Evolutionary conservation across 1,284 basidiomycete genomes (phyloP).

Genomic region (Termitomyces sp.): DNA sequence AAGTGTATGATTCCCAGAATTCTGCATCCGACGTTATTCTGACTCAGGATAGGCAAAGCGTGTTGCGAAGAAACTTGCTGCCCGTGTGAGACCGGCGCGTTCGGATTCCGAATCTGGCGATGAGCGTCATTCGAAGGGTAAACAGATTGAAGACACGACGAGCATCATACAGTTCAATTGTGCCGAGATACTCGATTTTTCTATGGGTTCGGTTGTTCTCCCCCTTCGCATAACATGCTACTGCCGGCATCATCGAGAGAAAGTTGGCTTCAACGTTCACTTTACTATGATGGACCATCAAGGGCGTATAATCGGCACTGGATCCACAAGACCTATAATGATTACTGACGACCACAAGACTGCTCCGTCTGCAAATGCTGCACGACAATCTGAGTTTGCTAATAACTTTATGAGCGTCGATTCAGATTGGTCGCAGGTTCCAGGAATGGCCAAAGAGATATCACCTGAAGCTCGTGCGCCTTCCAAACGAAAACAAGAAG

Average conservation of each 20-base stretch:
- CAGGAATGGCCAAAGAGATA: conserved; percentile 20
- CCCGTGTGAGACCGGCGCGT: conserved; percentile 68
- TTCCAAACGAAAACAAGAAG: conserved; percentile 42
- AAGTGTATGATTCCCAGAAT: conserved; percentile 21
- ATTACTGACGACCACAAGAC: conserved; percentile 99
- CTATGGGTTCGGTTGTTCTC: conserved; percentile 80
- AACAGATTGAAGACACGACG: conserved; percentile 64
- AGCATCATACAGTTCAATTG: conserved; percentile 97
- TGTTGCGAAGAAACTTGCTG: conserved; percentile 79
- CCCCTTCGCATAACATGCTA: conserved; percentile 98
- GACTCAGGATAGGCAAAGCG: conserved; percentile 64
- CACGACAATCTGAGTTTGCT: conserved; percentile 26
- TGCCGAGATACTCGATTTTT: conserved; percentile 87
- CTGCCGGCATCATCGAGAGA: conserved; percentile 97
- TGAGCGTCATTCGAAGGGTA: conserved; percentile 40
- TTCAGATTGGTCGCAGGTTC: conserved; percentile 40
- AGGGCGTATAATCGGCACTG: conserved; percentile 80
- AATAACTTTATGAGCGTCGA: conserved; percentile 31
- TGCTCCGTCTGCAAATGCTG: conserved; percentile 23
- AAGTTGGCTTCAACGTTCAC: conserved; percentile 91
- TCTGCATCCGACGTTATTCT: conserved; percentile 7
- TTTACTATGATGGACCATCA: conserved; percentile 83
- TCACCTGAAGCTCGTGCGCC: conserved; percentile 30
- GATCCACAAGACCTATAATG: conserved; percentile 90
- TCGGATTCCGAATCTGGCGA: conserved; percentile 73